Evolutionary conservation across 1,139 yeast genomes (phyloP).

Genomic region (Lipomyces yarrowii): DNA sequence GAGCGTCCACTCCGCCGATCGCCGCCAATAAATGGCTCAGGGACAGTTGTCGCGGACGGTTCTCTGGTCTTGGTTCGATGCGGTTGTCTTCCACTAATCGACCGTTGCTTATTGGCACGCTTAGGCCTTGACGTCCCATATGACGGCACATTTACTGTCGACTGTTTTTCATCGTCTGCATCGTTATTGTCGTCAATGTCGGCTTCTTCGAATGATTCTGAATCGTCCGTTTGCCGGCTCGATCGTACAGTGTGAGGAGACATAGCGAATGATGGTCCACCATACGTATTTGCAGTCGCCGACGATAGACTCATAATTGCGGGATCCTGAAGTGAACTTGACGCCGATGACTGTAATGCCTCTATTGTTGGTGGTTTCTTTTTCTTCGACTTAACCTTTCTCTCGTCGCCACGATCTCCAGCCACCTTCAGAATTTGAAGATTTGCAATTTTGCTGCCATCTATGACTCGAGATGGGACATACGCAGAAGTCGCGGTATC

Average conservation of each 20-base stretch:
- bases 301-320: constrained; percentile 35
- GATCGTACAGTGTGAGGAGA: neutral
- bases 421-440: constrained; percentile 38
- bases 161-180: constrained; percentile 10
- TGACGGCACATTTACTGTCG: constrained; percentile 8
- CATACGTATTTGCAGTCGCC: constrained; percentile 3
- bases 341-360: neutral
- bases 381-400: neutral
- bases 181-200: constrained; percentile 12
- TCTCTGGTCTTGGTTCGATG: constrained; percentile 17
- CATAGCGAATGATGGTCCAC: constrained; percentile 1
- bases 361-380: constrained; percentile 8
- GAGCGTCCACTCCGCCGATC: constrained; percentile 18
- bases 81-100: constrained; percentile 19
- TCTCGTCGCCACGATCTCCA: constrained; percentile 7
- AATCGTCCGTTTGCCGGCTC: constrained; percentile 24
- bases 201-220: constrained; percentile 28
- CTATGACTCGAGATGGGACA: constrained; percentile 32
- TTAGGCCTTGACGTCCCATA: neutral
- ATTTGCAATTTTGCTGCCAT: constrained; percentile 39
- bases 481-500: constrained; percentile 35
- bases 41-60: constrained; percentile 24
- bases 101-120: constrained; percentile 2
- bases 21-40: constrained; percentile 22
- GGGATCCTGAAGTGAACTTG: constrained; percentile 34